Evolutionary conservation across 768 basidiomycete genomes (phyloP).

Genomic region (Hypholoma fasciculare): DNA sequence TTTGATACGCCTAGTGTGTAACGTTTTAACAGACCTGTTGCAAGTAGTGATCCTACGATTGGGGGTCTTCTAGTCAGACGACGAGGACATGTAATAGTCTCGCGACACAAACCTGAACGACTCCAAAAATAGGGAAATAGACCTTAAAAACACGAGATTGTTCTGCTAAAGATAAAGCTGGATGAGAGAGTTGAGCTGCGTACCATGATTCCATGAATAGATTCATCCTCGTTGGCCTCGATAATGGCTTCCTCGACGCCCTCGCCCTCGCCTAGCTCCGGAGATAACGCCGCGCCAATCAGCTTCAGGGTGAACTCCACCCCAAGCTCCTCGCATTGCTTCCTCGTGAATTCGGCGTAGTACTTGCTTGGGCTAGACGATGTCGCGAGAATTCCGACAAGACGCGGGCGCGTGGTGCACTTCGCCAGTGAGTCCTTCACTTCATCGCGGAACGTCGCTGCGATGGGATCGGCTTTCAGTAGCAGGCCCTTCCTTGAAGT

Average conservation of each 20-base stretch:
- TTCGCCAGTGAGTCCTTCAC: slow-evolving; percentile 48
- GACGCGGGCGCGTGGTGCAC: slow-evolving; percentile 53
- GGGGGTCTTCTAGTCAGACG: background rate
- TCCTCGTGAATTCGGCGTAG: slow-evolving; percentile 90
- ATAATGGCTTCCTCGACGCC: slow-evolving; percentile 96
- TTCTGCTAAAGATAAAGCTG: background rate
- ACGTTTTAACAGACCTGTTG: slow-evolving; percentile 63
- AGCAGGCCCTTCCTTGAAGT: slow-evolving; percentile 66
- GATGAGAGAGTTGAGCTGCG: slow-evolving; percentile 19
- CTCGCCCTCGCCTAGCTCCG: slow-evolving; percentile 70
- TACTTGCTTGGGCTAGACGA: slow-evolving; percentile 74
- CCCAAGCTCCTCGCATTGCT: slow-evolving; percentile 87
- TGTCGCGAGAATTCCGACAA: slow-evolving; percentile 92
- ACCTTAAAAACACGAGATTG: slow-evolving; percentile 49
- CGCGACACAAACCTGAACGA: slow-evolving; percentile 64
- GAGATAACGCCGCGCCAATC: slow-evolving; percentile 62
- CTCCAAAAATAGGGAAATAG: slow-evolving; percentile 96
- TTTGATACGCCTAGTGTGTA: background rate
- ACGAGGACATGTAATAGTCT: background rate
- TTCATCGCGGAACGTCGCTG: slow-evolving; percentile 69
- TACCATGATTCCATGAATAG: slow-evolving; percentile 95
- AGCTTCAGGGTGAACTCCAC: slow-evolving; percentile 81
- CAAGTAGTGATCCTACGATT: slow-evolving; percentile 87
- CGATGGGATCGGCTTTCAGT: slow-evolving; percentile 77
- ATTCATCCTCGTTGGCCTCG: slow-evolving; percentile 86